These are phyloP conservation scores for Aspergillus bridgeri DNA, from an alignment of 495 filamentous ascomycete species.

Conservation along the genomic window DNA sequence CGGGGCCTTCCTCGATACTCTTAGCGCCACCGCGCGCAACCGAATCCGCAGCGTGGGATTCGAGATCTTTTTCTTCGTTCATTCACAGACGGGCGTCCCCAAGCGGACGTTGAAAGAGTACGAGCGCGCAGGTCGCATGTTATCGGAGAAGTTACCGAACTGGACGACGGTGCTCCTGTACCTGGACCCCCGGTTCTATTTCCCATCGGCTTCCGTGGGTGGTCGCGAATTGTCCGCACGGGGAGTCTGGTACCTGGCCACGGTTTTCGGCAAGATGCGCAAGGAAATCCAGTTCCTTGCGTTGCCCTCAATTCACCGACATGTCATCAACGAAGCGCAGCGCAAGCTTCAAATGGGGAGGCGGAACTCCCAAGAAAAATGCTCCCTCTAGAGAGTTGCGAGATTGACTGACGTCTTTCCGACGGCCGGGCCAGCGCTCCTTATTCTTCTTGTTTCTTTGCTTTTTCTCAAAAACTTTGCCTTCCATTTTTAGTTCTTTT, in stretches of 20 bases:
- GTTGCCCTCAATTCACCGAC: conserved; percentile 22
- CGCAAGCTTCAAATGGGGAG: conserved; percentile 20
- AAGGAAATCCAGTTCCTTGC: conserved; percentile 34
- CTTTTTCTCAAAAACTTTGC: neutral
- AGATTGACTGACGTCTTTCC: neutral
- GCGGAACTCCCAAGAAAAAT: conserved; percentile 11
- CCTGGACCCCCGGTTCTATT: conserved; percentile 39
- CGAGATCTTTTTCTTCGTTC: conserved; percentile 42
- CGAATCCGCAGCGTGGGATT: conserved; percentile 41
- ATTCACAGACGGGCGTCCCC: conserved; percentile 32
- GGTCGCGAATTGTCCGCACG: conserved; percentile 29
- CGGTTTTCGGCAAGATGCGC: conserved; percentile 24
- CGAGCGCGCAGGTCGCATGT: conserved; percentile 23
- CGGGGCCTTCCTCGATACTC: conserved; percentile 34
- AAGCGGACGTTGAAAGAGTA: conserved; percentile 37
- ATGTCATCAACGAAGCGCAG: conserved; percentile 28
- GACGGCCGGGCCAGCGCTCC: neutral
- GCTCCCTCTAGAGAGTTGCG: neutral
- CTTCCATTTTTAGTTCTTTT: neutral
- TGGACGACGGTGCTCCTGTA: conserved; percentile 33
- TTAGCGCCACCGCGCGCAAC: conserved; percentile 29
- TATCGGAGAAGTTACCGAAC: conserved; percentile 25
- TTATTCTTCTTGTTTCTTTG: conserved; percentile 1
- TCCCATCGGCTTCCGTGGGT: conserved; percentile 26
- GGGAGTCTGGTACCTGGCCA: conserved; percentile 33